Conservation (phyloP, 1,139 yeast species). For the Yamadazyma atmosphaerica region DNA sequence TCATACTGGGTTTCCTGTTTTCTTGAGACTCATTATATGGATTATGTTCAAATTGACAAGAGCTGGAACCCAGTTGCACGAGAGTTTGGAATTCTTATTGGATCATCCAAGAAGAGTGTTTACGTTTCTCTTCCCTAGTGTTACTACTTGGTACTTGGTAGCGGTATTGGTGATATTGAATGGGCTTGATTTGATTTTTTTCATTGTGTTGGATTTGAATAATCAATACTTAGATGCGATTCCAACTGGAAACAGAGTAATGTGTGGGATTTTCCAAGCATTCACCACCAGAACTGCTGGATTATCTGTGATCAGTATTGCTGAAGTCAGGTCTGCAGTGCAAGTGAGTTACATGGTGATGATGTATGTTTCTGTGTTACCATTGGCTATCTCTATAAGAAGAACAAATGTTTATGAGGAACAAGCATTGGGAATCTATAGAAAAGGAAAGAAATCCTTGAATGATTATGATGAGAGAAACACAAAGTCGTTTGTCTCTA, state of each 20-base stretch:
- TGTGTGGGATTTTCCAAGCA: conserved; percentile 87
- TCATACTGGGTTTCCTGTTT: conserved; percentile 87
- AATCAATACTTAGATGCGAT: conserved; percentile 41
- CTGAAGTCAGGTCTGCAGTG: conserved; percentile 78
- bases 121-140: conserved; percentile 82
- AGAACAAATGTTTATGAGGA: conserved; percentile 97
- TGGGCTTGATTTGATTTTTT: conserved; percentile 49
- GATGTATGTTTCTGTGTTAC: conserved; percentile 97
- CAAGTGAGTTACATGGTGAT: conserved; percentile 90
- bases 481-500: conserved; percentile 64
- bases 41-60: conserved; percentile 63
- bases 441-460: conserved; percentile 34
- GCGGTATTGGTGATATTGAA: conserved; percentile 73
- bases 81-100: conserved; percentile 78
- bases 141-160: conserved; percentile 93
- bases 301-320: conserved; percentile 66
- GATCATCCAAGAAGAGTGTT: conserved; percentile 98
- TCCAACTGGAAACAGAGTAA: conserved; percentile 64
- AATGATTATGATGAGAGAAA: conserved; percentile 33
- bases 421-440: conserved; percentile 87
- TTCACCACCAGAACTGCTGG: conserved; percentile 94
- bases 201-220: conserved; percentile 7
- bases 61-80: conserved; percentile 62
- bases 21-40: conserved; percentile 82
- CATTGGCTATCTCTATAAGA: conserved; percentile 91